Percentiles rank a stretch among this genome's conserved stretches.
Evolutionary conservation across 2,329 filamentous ascomycete genomes (phyloP).

Genomic region (Claviceps sp.): DNA sequence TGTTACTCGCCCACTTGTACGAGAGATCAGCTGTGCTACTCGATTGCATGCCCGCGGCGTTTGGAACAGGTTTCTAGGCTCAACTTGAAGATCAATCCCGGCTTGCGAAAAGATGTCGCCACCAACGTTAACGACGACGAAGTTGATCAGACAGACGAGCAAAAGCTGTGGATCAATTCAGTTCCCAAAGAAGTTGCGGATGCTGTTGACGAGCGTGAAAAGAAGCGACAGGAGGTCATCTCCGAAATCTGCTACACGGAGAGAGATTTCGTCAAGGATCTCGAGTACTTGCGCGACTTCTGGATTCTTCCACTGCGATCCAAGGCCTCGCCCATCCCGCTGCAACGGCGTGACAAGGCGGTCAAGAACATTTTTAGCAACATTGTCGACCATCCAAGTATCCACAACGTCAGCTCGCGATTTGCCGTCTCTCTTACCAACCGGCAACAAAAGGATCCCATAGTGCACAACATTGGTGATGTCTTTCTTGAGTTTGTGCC

Average conservation of each 20-base stretch:
- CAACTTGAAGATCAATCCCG: slow-evolving; percentile 85
- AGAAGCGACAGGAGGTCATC: slow-evolving; percentile 96
- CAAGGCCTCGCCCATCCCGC: slow-evolving; percentile 74
- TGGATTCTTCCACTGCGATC: slow-evolving; percentile 90
- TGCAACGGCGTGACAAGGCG: slow-evolving; percentile 75
- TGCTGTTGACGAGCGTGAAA: slow-evolving; percentile 76
- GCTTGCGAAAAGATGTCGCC: slow-evolving; percentile 54
- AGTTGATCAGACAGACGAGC: slow-evolving; percentile 73
- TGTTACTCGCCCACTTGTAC: slow-evolving; percentile 98
- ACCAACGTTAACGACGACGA: slow-evolving; percentile 62
- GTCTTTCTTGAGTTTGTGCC: slow-evolving; percentile 89
- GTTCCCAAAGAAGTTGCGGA: slow-evolving; percentile 92
- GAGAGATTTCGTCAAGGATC: slow-evolving; percentile 94
- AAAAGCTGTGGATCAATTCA: slow-evolving; percentile 98
- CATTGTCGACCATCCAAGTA: slow-evolving; percentile 67
- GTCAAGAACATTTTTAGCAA: slow-evolving; percentile 94
- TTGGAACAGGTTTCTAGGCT: slow-evolving; percentile 89
- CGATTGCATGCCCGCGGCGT: slow-evolving; percentile 86
- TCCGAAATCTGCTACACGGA: slow-evolving; percentile 98
- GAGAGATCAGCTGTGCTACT: slow-evolving; percentile 89
- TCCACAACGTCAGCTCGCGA: slow-evolving; percentile 79
- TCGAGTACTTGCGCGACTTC: slow-evolving; percentile 95
- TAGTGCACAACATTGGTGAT: slow-evolving; percentile 83
- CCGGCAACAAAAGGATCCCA: slow-evolving; percentile 77
- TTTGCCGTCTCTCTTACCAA: slow-evolving; percentile 82